Evolutionary conservation across 352 stramenopile species (phyloP).

Genomic region (Phytophthora cactorum): DNA sequence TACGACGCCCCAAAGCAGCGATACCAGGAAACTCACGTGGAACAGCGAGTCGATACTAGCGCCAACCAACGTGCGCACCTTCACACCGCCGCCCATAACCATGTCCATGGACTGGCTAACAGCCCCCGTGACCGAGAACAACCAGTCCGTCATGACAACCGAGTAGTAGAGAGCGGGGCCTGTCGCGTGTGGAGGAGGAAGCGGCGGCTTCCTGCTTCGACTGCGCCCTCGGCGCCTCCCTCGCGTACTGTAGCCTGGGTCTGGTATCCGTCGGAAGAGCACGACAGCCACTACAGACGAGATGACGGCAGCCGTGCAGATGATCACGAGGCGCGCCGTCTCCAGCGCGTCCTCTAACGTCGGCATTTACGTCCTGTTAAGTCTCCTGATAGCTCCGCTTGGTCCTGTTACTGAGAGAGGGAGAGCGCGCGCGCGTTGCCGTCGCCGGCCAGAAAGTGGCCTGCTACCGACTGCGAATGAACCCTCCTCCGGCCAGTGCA

Average conservation of each 20-base stretch:
- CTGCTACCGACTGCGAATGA: constrained; percentile 8
- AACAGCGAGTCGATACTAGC: constrained; percentile 49
- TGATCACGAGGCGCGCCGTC: constrained; percentile 46
- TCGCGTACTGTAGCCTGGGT: constrained; percentile 23
- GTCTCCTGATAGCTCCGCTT: background rate
- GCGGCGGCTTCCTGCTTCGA: constrained; percentile 20
- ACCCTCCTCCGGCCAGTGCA: constrained; percentile 11
- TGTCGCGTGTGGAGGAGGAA: constrained; percentile 35
- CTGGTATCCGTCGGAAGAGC: constrained; percentile 42
- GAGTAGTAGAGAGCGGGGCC: constrained; percentile 62
- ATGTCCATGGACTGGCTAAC: constrained; percentile 63
- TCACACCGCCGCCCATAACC: constrained; percentile 47
- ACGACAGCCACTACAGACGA: constrained; percentile 46
- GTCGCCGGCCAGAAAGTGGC: constrained; percentile 6
- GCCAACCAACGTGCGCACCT: constrained; percentile 46
- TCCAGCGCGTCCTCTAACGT: constrained; percentile 37
- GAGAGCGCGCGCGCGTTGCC: background rate
- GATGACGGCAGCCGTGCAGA: constrained; percentile 42
- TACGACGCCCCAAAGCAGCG: constrained; percentile 56
- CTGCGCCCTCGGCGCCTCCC: constrained; percentile 12
- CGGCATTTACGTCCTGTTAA: constrained; percentile 14
- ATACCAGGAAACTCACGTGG: constrained; percentile 48
- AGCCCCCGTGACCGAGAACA: constrained; percentile 56
- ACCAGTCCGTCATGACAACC: constrained; percentile 61
- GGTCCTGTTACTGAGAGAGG: background rate